phyloP scores from a whole-genome alignment of 805 yeast species.

The Scheffersomyces stipitis region DNA sequence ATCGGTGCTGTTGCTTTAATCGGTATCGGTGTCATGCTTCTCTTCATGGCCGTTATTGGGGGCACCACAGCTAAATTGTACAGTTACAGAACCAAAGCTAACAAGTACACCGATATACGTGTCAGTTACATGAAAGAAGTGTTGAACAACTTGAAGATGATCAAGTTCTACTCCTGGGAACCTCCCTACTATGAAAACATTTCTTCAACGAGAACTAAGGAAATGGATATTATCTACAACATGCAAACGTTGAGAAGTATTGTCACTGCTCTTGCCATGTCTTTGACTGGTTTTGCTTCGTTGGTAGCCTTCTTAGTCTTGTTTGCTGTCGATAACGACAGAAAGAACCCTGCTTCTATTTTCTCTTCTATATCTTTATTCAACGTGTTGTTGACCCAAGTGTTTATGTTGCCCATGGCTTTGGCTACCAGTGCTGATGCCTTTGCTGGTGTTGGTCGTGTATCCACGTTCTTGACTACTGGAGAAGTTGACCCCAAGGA shows the following conservation, averaged over 20 bases:
- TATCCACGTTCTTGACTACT: constrained; percentile 50
- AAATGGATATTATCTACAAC: constrained; percentile 56
- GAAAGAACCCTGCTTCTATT: constrained; percentile 53
- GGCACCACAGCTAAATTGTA: constrained; percentile 51
- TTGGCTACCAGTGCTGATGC: constrained; percentile 68
- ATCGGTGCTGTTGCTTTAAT: constrained; percentile 73
- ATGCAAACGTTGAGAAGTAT: constrained; percentile 65
- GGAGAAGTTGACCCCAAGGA: constrained; percentile 40
- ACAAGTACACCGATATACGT: constrained; percentile 67
- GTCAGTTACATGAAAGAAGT: constrained; percentile 75
- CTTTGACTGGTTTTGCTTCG: constrained; percentile 69
- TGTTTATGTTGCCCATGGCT: constrained; percentile 68
- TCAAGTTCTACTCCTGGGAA: constrained; percentile 91
- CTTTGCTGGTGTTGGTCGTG: constrained; percentile 55
- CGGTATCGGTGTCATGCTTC: constrained; percentile 59
- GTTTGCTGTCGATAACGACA: constrained; percentile 26
- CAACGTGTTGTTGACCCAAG: constrained; percentile 58
- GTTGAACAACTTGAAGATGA: constrained; percentile 69
- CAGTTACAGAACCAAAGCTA: constrained; percentile 52
- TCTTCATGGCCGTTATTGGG: constrained; percentile 50
- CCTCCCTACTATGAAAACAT: constrained; percentile 63
- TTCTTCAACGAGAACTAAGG: constrained; percentile 52
- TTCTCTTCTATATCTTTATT: constrained; percentile 70
- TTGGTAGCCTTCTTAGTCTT: constrained; percentile 47
- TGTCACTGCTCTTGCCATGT: constrained; percentile 62